Evolutionary conservation across 2,329 filamentous ascomycete species (phyloP).

Genomic region (Neopestalotiopsis sp.): DNA sequence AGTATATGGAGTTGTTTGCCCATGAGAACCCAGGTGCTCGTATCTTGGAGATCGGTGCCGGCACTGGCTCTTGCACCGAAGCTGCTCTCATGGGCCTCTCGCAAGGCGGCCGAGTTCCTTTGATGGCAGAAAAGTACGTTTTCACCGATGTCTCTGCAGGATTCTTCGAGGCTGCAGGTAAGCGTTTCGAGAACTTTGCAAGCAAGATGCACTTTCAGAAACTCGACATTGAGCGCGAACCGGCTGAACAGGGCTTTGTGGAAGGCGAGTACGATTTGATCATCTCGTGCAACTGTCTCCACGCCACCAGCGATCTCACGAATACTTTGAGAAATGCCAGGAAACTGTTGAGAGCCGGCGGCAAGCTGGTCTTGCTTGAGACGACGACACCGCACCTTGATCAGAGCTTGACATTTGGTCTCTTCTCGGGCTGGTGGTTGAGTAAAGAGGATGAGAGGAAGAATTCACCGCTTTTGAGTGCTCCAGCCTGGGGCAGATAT

Average conservation of each 20-base stretch:
- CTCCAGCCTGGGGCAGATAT: constrained; percentile 26
- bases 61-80: constrained; percentile 14
- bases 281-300: constrained; percentile 32
- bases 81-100: constrained; percentile 13
- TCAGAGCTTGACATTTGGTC: constrained; percentile 35
- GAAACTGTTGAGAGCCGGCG: constrained; percentile 35
- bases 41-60: constrained; percentile 17
- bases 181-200: constrained; percentile 4
- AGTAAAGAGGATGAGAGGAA: constrained; percentile 32
- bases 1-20: constrained; percentile 14
- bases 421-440: constrained; percentile 44
- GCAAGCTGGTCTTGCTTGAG: constrained; percentile 37
- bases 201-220: constrained; percentile 19
- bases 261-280: constrained; percentile 20
- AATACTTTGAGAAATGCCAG: constrained; percentile 30
- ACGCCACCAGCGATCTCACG: constrained; percentile 34
- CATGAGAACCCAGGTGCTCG: constrained; percentile 12
- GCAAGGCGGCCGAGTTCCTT: background rate
- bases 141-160: constrained; percentile 21
- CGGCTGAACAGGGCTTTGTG: constrained; percentile 20
- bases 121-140: constrained; percentile 15
- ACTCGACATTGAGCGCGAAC: constrained; percentile 20
- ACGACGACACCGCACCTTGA: constrained; percentile 28
- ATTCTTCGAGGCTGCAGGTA: constrained; percentile 20
- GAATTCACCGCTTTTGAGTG: constrained; percentile 30